phyloP scores from a whole-genome alignment of 768 basidiomycete genomes.

The Piloderma croceum region DNA sequence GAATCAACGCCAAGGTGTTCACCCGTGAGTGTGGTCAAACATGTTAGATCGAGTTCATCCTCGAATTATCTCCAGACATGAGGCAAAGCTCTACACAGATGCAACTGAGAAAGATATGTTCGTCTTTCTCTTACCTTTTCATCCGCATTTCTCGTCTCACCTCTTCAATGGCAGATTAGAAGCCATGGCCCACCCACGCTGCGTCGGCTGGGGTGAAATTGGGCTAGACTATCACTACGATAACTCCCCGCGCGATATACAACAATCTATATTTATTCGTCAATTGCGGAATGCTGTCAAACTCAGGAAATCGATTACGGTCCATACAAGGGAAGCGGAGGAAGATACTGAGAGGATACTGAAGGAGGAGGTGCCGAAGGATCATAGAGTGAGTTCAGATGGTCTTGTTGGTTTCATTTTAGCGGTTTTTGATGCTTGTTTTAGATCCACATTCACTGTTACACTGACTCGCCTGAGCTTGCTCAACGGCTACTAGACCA shows the following conservation, averaged over 20 bases:
- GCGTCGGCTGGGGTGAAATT: slow-evolving; percentile 87
- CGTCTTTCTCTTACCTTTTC: slow-evolving; percentile 16
- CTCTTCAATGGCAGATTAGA: slow-evolving; percentile 41
- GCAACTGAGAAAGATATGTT: slow-evolving; percentile 65
- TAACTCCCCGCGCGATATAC: slow-evolving; percentile 63
- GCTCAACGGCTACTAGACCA: slow-evolving; percentile 64
- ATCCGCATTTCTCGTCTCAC: background rate
- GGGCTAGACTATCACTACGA: slow-evolving; percentile 85
- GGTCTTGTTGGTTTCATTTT: background rate
- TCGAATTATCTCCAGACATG: slow-evolving; percentile 43
- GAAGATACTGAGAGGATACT: slow-evolving; percentile 75
- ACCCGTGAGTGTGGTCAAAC: slow-evolving; percentile 47
- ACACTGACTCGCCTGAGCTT: slow-evolving; percentile 75
- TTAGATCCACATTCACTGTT: slow-evolving; percentile 87
- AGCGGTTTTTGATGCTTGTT: background rate
- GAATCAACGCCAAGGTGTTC: slow-evolving; percentile 46
- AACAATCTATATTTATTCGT: slow-evolving; percentile 68
- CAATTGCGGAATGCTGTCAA: no score
- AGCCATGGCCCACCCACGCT: slow-evolving; percentile 74
- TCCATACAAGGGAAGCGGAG: slow-evolving; percentile 84
- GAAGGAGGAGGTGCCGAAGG: slow-evolving; percentile 66
- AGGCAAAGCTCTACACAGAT: slow-evolving; percentile 65
- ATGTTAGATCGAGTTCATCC: background rate
- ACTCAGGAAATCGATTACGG: slow-evolving; percentile 73
- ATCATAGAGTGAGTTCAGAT: slow-evolving; percentile 60